These are phyloP conservation scores for Neonectria hederae DNA, from an alignment of 2,329 filamentous ascomycete genomes.

Conservation along the genomic window DNA sequence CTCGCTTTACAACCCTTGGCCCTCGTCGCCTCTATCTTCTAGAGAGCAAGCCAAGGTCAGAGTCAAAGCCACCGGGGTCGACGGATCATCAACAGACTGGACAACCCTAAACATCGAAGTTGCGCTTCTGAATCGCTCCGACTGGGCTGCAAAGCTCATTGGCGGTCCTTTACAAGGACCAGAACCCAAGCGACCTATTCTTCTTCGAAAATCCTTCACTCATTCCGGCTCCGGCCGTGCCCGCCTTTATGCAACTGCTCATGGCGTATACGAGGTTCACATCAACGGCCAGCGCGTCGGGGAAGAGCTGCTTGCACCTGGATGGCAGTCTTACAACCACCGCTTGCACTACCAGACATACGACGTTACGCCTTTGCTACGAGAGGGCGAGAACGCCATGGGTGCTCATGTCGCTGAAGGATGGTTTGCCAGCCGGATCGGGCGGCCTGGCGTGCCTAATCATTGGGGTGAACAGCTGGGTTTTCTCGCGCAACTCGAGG, in stretches of 20 bases:
- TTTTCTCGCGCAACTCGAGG: conserved; percentile 40
- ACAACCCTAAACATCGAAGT: conserved; percentile 41
- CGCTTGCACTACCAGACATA: conserved; percentile 60
- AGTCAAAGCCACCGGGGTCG: conserved; percentile 44
- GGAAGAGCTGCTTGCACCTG: conserved; percentile 55
- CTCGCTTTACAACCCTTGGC: conserved; percentile 56
- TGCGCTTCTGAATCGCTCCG: conserved; percentile 40
- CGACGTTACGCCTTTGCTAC: conserved; percentile 56
- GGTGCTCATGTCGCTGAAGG: conserved; percentile 54
- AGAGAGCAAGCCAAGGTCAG: conserved; percentile 43
- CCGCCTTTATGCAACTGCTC: conserved; percentile 55
- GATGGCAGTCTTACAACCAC: conserved; percentile 60
- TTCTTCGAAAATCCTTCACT: background rate
- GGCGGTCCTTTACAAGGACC: conserved; percentile 25
- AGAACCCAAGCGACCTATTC: conserved; percentile 12
- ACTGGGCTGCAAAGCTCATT: conserved; percentile 44
- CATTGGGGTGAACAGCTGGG: conserved; percentile 45
- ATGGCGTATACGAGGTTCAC: conserved; percentile 56
- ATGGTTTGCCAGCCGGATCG: conserved; percentile 54
- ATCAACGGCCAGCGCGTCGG: conserved; percentile 55
- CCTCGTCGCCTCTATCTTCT: conserved; percentile 43
- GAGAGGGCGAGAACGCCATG: conserved; percentile 17
- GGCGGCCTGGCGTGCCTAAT: conserved; percentile 37
- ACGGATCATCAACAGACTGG: background rate
- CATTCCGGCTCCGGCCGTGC: conserved; percentile 34